Base-by-base conservation (phyloP, 2,329 filamentous ascomycete species). In the Scytalidium sp. region DNA sequence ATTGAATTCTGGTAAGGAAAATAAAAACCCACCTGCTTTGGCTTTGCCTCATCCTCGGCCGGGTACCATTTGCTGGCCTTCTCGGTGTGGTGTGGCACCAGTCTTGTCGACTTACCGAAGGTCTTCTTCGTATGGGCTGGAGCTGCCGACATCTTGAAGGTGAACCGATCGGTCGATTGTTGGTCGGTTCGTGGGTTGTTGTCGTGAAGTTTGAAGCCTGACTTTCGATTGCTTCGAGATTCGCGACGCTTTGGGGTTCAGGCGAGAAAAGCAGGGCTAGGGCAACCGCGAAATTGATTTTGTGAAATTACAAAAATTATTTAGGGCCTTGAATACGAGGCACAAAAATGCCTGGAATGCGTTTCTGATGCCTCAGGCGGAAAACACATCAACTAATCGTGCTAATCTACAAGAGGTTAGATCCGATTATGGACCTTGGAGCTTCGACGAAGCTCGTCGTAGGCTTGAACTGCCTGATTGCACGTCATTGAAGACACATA, bases 21-120 rank as follows among this genome's bases (percentile, higher is more conserved):
- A 17, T 47, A 39, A 39, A 40, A 54, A 63, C 91, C 83, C 84
- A 99, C 94, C 89, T 95, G 93, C 85, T 92, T 96, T 70, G 85
- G 83, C 78, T 87, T 79, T 73, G 83, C 73, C 72, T 93, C 88
- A 77, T 97, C 93, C 76, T 95, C 88, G 72, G 90, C 89, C 75
- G 91, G 90, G 81, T 99, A 99, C 90, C 93, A 99, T 83, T 97
- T 97, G 83, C 89, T 85, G 70, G 93, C 93, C 89, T 95, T 96
- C 78, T 96, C 85, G 72, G 82, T 81, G 76, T 81, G 75, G 76
- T 88, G 84, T 75, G 89, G 91, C 75, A 97, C 87, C 76, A 87
- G 83, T 81, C 93, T 87, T 80, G 90, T 88, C 79, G 90, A 90
- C 85, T 94, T 94, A 81, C 91, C 91, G 84, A 96, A 97, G 83